Conservation (phyloP, 2,329 filamentous ascomycete genomes). For the Cladophialophora bantiana region DNA sequence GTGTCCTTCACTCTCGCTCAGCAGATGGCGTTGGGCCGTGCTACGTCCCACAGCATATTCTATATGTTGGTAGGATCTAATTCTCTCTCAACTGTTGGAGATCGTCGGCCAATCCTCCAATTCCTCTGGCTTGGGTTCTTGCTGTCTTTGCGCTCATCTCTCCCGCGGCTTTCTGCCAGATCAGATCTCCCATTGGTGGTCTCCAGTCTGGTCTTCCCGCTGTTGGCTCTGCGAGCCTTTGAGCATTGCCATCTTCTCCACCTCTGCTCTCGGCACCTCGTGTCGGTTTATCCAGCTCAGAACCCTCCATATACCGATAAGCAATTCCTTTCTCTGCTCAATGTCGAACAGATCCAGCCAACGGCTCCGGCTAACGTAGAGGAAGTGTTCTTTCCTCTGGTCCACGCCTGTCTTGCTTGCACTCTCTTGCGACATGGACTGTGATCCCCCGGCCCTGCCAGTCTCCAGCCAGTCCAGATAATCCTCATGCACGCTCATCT, state of each 20-base stretch:
- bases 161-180: neutral
- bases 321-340: constrained; percentile 62
- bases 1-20: too few species aligned
- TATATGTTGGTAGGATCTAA: neutral
- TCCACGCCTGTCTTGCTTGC: neutral
- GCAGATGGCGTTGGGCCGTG: too few species aligned
- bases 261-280: constrained; percentile 34
- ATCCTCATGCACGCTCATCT: constrained; percentile 62
- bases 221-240: constrained; percentile 8
- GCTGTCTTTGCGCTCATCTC: neutral
- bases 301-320: constrained; percentile 64
- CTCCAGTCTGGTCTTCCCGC: constrained; percentile 12
- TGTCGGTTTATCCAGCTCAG: constrained; percentile 61
- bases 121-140: neutral
- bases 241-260: constrained; percentile 34
- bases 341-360: constrained; percentile 67
- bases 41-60: neutral
- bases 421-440: neutral
- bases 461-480: constrained; percentile 63
- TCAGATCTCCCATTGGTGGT: constrained; percentile 27
- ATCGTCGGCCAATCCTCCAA: neutral
- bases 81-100: neutral
- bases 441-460: constrained; percentile 44
- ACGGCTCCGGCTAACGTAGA: constrained; percentile 61
- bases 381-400: constrained; percentile 46